Percentiles rank a stretch among this genome's conserved stretches.
Conservation (phyloP, 495 filamentous ascomycete genomes). For the Umbilicaria muhlenbergii region DNA sequence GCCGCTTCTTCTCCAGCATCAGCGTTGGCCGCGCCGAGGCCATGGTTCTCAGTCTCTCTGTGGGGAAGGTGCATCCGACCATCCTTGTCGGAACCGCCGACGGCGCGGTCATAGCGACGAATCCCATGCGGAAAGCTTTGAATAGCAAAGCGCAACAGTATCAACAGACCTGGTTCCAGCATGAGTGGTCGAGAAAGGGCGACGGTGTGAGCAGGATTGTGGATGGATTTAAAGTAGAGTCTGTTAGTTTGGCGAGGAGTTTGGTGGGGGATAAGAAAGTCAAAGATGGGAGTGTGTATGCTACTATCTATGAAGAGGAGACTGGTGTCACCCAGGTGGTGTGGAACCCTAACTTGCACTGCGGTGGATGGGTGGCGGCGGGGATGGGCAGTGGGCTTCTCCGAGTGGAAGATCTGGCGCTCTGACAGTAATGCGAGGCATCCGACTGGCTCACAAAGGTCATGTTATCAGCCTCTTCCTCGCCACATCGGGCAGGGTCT, state of each 20-base stretch:
- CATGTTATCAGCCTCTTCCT: neutral
- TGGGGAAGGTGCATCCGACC: slow-evolving; percentile 35
- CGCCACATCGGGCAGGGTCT: too few species aligned
- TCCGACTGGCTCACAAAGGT: neutral
- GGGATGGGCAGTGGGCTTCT: slow-evolving; percentile 46
- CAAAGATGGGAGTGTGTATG: slow-evolving; percentile 21
- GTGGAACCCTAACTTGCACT: slow-evolving; percentile 52
- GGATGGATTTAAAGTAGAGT: slow-evolving; percentile 41
- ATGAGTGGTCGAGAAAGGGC: slow-evolving; percentile 36
- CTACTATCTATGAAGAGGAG: slow-evolving; percentile 43
- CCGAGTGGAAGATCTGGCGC: slow-evolving; percentile 51
- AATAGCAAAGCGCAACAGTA: slow-evolving; percentile 37
- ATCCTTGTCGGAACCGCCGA: slow-evolving; percentile 39
- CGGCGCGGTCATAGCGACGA: slow-evolving; percentile 37
- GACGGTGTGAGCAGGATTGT: slow-evolving; percentile 36
- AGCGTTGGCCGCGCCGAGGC: slow-evolving; percentile 19
- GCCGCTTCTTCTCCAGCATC: slow-evolving; percentile 39
- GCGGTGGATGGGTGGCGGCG: slow-evolving; percentile 49
- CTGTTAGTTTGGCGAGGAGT: slow-evolving; percentile 19
- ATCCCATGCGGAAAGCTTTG: slow-evolving; percentile 38
- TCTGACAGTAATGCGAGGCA: slow-evolving; percentile 15
- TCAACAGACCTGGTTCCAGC: slow-evolving; percentile 45
- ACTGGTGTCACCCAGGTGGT: slow-evolving; percentile 36
- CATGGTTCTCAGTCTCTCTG: slow-evolving; percentile 24
- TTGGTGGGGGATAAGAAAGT: slow-evolving; percentile 18